phyloP scores from a whole-genome alignment of 108 stramenopile genomes.

The Stephanodiscus minutulus region DNA sequence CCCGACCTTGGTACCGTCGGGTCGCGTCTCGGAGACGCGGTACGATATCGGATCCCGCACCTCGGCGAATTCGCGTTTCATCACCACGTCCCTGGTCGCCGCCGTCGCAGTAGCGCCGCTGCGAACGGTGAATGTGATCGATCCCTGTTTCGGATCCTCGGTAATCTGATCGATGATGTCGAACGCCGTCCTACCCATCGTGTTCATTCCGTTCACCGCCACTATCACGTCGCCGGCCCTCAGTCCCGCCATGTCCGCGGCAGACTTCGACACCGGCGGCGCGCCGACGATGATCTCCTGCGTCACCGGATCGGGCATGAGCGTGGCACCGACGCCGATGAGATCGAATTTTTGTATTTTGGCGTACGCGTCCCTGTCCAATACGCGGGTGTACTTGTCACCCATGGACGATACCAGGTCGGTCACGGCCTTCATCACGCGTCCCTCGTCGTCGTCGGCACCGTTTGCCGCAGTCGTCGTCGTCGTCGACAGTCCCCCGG shows the following conservation, averaged over 20 bases:
- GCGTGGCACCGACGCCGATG: conserved; percentile 86
- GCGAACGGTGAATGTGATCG: conserved; percentile 67
- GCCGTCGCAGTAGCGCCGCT: conserved; percentile 30
- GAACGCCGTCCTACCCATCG: conserved; percentile 76
- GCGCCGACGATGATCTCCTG: conserved; percentile 78
- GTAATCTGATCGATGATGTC: conserved; percentile 88
- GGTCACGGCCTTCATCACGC: conserved; percentile 60
- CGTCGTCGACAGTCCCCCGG: conserved; percentile 15
- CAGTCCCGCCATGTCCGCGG: conserved; percentile 66
- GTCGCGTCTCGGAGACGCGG: conserved; percentile 66
- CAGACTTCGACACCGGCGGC: conserved; percentile 78
- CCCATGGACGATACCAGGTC: conserved; percentile 71
- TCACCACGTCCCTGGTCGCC: conserved; percentile 46
- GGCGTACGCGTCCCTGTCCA: conserved; percentile 63
- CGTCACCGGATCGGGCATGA: conserved; percentile 64
- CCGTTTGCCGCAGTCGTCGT: conserved; percentile 12
- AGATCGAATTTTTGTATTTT: conserved; percentile 86
- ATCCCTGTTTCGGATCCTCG: conserved; percentile 69
- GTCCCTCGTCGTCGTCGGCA: conserved; percentile 26
- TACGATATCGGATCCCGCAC: conserved; percentile 71
- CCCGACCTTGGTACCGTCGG: conserved; percentile 85
- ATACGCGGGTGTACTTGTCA: conserved; percentile 81
- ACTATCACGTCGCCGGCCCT: conserved; percentile 72
- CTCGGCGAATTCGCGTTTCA: conserved; percentile 64
- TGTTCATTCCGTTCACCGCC: conserved; percentile 78